These are phyloP conservation scores for Ophiocordyceps robertsii DNA, from an alignment of 2,329 filamentous ascomycete genomes.

Conservation along the genomic window DNA sequence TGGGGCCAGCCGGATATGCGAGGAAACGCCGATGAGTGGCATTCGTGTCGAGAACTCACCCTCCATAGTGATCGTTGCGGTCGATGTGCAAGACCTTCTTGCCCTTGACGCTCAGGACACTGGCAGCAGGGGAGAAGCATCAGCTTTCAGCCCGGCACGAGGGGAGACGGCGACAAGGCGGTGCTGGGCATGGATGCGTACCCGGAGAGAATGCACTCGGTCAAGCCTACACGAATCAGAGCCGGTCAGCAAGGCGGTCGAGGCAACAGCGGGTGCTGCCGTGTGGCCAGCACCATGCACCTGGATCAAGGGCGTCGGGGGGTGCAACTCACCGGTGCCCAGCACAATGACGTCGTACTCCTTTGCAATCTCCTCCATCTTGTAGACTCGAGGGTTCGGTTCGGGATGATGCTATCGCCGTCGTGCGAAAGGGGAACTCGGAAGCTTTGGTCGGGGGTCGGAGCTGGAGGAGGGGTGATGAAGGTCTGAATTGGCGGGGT, in stretches of 20 bases:
- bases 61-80: constrained; percentile 96
- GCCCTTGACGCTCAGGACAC: constrained; percentile 94
- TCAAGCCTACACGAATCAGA: constrained; percentile 54
- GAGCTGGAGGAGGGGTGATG: constrained; percentile 9
- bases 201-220: constrained; percentile 98
- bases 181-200: constrained; percentile 28
- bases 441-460: not conserved
- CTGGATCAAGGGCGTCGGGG: not conserved
- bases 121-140: constrained; percentile 18
- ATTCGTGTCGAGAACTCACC: constrained; percentile 42
- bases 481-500: constrained; percentile 12
- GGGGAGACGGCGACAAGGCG: not conserved
- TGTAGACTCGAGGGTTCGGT: constrained; percentile 10
- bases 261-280: not conserved
- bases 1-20: too few species aligned
- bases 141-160: constrained; percentile 4
- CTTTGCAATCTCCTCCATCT: constrained; percentile 94
- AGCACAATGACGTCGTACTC: constrained; percentile 99
- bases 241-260: constrained; percentile 7
- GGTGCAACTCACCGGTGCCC: constrained; percentile 71
- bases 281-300: not conserved
- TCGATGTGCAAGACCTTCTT: constrained; percentile 99
- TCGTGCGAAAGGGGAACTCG: not conserved
- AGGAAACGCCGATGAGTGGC: too few species aligned
- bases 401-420: not conserved